Conservation (phyloP, 495 filamentous ascomycete genomes). For the Ramalina intermedia region DNA sequence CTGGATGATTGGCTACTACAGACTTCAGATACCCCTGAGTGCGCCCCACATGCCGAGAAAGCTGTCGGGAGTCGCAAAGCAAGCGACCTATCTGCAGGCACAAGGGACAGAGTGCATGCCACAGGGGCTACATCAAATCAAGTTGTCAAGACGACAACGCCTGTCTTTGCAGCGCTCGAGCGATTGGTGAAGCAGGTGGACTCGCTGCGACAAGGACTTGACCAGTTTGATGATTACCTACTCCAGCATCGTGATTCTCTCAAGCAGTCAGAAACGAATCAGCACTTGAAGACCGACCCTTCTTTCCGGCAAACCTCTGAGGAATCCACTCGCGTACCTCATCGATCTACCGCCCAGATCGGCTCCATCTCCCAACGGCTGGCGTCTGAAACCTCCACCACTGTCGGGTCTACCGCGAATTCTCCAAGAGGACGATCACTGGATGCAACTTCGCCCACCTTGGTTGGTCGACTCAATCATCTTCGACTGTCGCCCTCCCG, state of each 20-base stretch:
- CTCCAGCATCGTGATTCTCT: slow-evolving; percentile 57
- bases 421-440: slow-evolving; percentile 15
- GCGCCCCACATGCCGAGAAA: slow-evolving; percentile 10
- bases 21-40: slow-evolving; percentile 45
- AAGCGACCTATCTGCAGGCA: no score
- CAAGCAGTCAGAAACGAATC: slow-evolving; percentile 19
- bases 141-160: slow-evolving; percentile 1
- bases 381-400: slow-evolving; percentile 7
- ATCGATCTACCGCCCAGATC: slow-evolving; percentile 2
- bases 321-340: slow-evolving; percentile 1
- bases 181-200: slow-evolving; percentile 49
- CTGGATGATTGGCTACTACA: slow-evolving; percentile 85
- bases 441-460: slow-evolving; percentile 1
- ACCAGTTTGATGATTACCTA: slow-evolving; percentile 63
- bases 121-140: no score
- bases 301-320: slow-evolving; percentile 4
- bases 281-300: not conserved
- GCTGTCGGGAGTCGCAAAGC: no score
- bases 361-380: slow-evolving; percentile 14
- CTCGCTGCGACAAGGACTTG: slow-evolving; percentile 50
- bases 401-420: slow-evolving; percentile 9
- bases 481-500: slow-evolving; percentile 13
- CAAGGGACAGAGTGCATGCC: no score
- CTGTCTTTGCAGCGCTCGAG: slow-evolving; percentile 27
- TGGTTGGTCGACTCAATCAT: slow-evolving; percentile 9